A percentile compares a stretch with the other conserved stretches of the same genome.
These are phyloP conservation scores for Annulohypoxylon moriforme DNA, from an alignment of 495 filamentous ascomycete genomes.

Conservation along the genomic window DNA sequence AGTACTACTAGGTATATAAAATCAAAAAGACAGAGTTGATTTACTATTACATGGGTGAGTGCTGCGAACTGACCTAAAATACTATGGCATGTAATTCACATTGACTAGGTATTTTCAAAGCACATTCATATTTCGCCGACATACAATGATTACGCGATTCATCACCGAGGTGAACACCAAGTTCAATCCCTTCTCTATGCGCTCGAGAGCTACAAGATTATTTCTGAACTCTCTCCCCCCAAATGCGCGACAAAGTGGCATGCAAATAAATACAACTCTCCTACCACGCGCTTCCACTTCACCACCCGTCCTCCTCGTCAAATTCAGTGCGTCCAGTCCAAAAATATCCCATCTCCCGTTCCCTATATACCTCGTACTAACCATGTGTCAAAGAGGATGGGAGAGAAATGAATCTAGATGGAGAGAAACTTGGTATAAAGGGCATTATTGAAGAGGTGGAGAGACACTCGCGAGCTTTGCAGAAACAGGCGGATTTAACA, in stretches of 20 bases:
- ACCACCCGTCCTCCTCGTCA: slow-evolving; percentile 73
- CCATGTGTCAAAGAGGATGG: slow-evolving; percentile 75
- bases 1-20: no score
- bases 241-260: slow-evolving; percentile 72
- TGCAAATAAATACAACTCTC: slow-evolving; percentile 83
- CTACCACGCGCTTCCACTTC: slow-evolving; percentile 73
- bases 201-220: slow-evolving; percentile 80
- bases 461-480: slow-evolving; percentile 82
- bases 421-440: slow-evolving; percentile 82
- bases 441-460: slow-evolving; percentile 90
- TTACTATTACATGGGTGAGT: slow-evolving; percentile 14
- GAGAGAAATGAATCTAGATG: slow-evolving; percentile 76
- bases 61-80: not conserved
- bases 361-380: slow-evolving; percentile 14
- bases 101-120: not conserved
- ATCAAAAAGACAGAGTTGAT: slow-evolving; percentile 18
- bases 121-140: not conserved
- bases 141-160: slow-evolving; percentile 83
- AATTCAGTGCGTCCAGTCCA: slow-evolving; percentile 74
- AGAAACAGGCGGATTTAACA: slow-evolving; percentile 83
- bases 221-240: slow-evolving; percentile 90
- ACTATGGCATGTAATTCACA: not conserved
- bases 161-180: slow-evolving; percentile 83
- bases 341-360: not conserved
- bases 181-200: slow-evolving; percentile 91